Evolutionary conservation across 2,329 filamentous ascomycete species (phyloP).

Genomic region (Myriosclerotinia scirpicola): DNA sequence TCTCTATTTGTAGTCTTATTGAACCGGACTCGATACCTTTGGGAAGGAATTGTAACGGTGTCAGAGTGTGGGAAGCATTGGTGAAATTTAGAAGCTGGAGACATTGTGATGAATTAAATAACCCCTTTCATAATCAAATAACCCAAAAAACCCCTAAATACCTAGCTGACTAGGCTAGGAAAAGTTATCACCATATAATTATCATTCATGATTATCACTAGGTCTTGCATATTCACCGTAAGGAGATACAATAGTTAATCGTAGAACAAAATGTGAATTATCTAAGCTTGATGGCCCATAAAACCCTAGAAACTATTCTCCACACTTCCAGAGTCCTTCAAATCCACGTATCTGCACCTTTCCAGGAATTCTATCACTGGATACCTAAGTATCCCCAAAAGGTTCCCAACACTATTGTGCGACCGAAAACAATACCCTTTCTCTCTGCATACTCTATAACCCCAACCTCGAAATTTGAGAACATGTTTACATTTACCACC

Average conservation of each 20-base stretch:
- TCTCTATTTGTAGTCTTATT: not conserved
- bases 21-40: not conserved
- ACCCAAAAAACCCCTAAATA: not conserved
- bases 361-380: not conserved
- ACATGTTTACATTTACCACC: not conserved
- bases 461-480: not conserved
- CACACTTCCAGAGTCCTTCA: not conserved
- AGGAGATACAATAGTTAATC: not conserved
- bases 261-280: not conserved
- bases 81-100: not conserved
- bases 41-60: not conserved
- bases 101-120: not conserved
- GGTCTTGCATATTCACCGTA: not conserved
- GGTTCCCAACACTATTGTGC: not conserved
- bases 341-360: not conserved
- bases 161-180: not conserved
- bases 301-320: not conserved
- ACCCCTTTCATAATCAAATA: no score
- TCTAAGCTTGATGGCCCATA: not conserved
- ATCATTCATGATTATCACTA: not conserved
- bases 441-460: not conserved
- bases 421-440: no score
- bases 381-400: not conserved
- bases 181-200: not conserved
- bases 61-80: not conserved